Conservation (phyloP, 345 rosid species). For the Angophora floribunda region DNA sequence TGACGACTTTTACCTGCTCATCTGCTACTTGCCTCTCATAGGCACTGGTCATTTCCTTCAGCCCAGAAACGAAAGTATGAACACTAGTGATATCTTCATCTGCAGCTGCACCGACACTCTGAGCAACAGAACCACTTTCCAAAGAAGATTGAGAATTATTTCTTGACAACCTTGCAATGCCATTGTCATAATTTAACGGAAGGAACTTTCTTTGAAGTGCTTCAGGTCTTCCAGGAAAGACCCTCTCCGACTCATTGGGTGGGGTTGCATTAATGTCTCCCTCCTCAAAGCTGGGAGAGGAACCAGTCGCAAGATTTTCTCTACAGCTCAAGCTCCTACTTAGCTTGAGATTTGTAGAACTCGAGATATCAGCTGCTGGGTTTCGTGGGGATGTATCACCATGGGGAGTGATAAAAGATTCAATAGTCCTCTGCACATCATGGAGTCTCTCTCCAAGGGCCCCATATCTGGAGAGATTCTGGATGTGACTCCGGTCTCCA, state of each 20-base stretch:
- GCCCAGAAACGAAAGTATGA: constrained; percentile 67
- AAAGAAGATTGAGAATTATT: constrained; percentile 71
- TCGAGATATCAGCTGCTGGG: constrained; percentile 18
- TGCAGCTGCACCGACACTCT: constrained; percentile 36
- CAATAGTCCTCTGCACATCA: constrained; percentile 33
- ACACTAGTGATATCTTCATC: constrained; percentile 71
- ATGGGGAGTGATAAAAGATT: constrained; percentile 24
- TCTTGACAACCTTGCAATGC: constrained; percentile 32
- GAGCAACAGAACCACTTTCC: constrained; percentile 51
- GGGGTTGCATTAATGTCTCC: constrained; percentile 50
- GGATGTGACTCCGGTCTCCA: constrained; percentile 19
- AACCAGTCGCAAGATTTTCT: constrained; percentile 32
- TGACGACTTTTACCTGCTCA: constrained; percentile 17
- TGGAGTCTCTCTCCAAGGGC: constrained; percentile 39
- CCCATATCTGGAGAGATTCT: constrained; percentile 32
- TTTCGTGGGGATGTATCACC: constrained; percentile 17
- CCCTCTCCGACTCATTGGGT: constrained; percentile 42
- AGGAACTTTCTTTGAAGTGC: constrained; percentile 24
- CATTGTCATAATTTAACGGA: constrained; percentile 25
- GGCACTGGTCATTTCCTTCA: constrained; percentile 70
- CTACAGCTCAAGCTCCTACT: constrained; percentile 49
- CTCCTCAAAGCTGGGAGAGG: constrained; percentile 13
- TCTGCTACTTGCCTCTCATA: constrained; percentile 31
- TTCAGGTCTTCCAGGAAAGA: constrained; percentile 63
- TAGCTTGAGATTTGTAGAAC: constrained; percentile 37